Conservation (phyloP, 2,329 filamentous ascomycete genomes). For the Colletotrichum falcatum region DNA sequence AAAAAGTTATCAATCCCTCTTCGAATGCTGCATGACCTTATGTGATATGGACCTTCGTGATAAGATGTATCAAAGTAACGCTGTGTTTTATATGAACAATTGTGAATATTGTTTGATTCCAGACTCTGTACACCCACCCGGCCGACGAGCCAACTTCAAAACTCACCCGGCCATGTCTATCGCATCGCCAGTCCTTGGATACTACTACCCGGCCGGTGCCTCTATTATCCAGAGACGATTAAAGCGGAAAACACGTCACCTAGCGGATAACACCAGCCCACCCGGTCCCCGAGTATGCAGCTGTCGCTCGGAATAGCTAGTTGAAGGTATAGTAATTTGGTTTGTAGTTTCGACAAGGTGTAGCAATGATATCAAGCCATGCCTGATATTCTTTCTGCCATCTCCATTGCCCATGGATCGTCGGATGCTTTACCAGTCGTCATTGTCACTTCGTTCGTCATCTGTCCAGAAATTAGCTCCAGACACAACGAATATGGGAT, state of each 20-base stretch:
- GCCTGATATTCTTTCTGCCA: background rate
- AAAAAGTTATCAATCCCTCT: background rate
- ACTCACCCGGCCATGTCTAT: background rate
- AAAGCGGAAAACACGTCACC: background rate
- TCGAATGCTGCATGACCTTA: background rate
- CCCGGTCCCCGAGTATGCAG: conserved; percentile 14
- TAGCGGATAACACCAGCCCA: background rate
- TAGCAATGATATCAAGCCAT: background rate
- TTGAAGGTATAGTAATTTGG: conserved; percentile 20
- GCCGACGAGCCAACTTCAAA: background rate
- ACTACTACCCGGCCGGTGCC: background rate
- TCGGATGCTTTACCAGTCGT: conserved; percentile 70
- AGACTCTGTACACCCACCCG: conserved; percentile 1
- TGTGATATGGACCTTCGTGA: no score
- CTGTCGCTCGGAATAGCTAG: conserved; percentile 8
- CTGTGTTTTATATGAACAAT: background rate
- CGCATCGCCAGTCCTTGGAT: background rate
- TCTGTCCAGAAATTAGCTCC: conserved; percentile 60
- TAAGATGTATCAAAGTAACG: background rate
- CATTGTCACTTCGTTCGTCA: conserved; percentile 78
- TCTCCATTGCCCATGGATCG: background rate
- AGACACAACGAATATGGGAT: conserved; percentile 22
- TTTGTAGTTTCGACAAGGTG: background rate
- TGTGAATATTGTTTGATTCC: conserved; percentile 18
- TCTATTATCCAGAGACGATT: background rate